Percentiles rank a stretch among this genome's conserved stretches.
phyloP scores from a whole-genome alignment of 805 yeast genomes.

The Myxozyma vanderwaltii region DNA sequence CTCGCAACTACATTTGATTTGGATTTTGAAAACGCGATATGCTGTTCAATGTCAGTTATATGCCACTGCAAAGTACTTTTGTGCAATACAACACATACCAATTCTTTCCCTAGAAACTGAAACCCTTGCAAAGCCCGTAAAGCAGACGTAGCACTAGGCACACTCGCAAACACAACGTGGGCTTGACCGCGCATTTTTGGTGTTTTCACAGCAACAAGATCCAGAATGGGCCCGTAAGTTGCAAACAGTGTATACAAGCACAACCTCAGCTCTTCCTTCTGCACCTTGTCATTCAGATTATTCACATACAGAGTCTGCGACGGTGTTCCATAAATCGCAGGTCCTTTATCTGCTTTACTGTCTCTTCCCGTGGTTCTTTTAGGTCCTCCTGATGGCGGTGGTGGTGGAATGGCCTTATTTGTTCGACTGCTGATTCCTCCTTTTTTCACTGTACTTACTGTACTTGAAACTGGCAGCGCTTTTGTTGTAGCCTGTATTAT shows the following conservation, averaged over 20 bases:
- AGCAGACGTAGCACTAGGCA: conserved; percentile 42
- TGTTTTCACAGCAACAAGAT: conserved; percentile 44
- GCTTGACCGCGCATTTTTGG: conserved; percentile 50
- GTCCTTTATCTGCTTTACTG: background rate
- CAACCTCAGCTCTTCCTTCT: conserved; percentile 41
- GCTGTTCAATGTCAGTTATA: background rate
- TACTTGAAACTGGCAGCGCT: background rate
- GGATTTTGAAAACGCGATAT: conserved; percentile 39
- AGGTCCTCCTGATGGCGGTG: conserved; percentile 16
- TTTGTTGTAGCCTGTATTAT: background rate
- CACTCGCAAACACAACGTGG: conserved; percentile 42
- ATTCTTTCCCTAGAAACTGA: conserved; percentile 42
- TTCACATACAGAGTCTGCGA: conserved; percentile 44
- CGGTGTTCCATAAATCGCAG: conserved; percentile 22
- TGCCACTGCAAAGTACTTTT: background rate
- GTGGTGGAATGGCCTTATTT: conserved; percentile 15
- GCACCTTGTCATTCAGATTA: conserved; percentile 45
- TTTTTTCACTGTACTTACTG: conserved; percentile 3
- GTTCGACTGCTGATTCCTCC: conserved; percentile 18
- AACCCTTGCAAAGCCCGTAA: conserved; percentile 39
- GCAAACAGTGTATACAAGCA: conserved; percentile 45
- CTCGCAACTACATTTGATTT: conserved; percentile 40
- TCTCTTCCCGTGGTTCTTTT: background rate
- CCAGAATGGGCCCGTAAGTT: conserved; percentile 44
- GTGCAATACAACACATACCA: conserved; percentile 35